Evolutionary conservation across 2,329 filamentous ascomycete genomes (phyloP), one percentile per base, ranked within the genome.

Genomic region (Geosmithia morbida): DNA sequence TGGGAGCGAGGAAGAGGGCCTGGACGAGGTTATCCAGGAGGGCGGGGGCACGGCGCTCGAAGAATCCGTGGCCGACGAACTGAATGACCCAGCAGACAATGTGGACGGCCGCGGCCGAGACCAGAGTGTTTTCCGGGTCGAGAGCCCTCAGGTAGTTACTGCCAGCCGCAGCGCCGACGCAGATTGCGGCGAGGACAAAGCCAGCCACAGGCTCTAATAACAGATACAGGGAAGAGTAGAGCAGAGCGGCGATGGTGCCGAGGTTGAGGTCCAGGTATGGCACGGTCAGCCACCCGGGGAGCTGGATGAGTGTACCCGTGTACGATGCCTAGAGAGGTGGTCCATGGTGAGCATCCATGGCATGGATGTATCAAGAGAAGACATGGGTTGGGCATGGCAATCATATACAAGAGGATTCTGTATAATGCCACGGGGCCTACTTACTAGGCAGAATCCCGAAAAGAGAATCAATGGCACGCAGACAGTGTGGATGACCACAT

Each of bases 191-290:
- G 41, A 95, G 69, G 26, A 85, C 68, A 11, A 79, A 81, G 46
- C 92, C 92, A 11, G 92, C 92, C 1, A 97, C 87, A 1, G 92
- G 92, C 61, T 98, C 92, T 58, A 98, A 82, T 19, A 98, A 76
- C 44, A 97, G 74, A 61, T 97, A 98, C 48, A 96, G 76, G 2
- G 75, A 75, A 39, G 83, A 76, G 66, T 92, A 96, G 26, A 81
- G 58, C 46, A 79, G 72, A 33, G 80, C 78, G 43, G 68, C 67
- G 48, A 85, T 75, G 13, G 77, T 87, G 52, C 77, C 78, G 42
- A 79, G 67, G 54, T 79, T 89, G 49, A 81, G 75, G 16, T 75
- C 71, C 51, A 82, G 75, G 57, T 85, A 79, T 26, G 83, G 80
- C 17, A 79, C 69, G 29, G 79, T 83, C 30, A 85, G 74, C 68